Conservation (phyloP, 106 monocot species). For the Ottelia alismoides region DNA sequence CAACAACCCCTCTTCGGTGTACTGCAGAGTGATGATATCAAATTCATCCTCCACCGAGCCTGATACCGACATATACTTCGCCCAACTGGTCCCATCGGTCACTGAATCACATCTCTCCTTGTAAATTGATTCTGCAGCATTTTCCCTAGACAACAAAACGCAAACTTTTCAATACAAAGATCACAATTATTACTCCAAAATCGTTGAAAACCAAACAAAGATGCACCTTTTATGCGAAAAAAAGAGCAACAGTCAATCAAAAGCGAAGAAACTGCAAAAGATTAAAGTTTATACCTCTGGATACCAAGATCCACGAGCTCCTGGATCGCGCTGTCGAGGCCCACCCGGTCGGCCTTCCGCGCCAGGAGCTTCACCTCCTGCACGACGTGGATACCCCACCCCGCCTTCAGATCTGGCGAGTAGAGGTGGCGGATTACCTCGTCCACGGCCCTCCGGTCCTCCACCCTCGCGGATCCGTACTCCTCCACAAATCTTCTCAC, state of each 20-base stretch:
- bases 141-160: constrained; percentile 63
- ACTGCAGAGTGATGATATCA: too few species aligned
- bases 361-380: too few species aligned
- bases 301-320: constrained; percentile 53
- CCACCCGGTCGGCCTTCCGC: constrained; percentile 35
- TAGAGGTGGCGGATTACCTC: too few species aligned
- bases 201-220: too few species aligned
- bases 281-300: constrained; percentile 69
- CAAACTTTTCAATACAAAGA: too few species aligned
- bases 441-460: too few species aligned
- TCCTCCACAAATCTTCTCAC: too few species aligned
- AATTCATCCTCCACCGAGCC: constrained; percentile 74
- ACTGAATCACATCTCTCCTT: constrained; percentile 46
- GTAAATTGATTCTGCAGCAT: too few species aligned
- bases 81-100: constrained; percentile 53
- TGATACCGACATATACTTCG: constrained; percentile 76
- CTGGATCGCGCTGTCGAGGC: too few species aligned
- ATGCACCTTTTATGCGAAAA: neutral
- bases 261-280: neutral
- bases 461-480: too few species aligned
- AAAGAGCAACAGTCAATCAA: neutral
- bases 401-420: constrained; percentile 49
- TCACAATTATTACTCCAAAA: too few species aligned
- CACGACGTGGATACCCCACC: constrained; percentile 42
- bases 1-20: too few species aligned